A percentile compares a stretch with the other conserved stretches of the same genome.
These are phyloP conservation scores for Chlamydomonas sp. DNA, from an alignment of 139 green algal genomes.

Conservation along the genomic window DNA sequence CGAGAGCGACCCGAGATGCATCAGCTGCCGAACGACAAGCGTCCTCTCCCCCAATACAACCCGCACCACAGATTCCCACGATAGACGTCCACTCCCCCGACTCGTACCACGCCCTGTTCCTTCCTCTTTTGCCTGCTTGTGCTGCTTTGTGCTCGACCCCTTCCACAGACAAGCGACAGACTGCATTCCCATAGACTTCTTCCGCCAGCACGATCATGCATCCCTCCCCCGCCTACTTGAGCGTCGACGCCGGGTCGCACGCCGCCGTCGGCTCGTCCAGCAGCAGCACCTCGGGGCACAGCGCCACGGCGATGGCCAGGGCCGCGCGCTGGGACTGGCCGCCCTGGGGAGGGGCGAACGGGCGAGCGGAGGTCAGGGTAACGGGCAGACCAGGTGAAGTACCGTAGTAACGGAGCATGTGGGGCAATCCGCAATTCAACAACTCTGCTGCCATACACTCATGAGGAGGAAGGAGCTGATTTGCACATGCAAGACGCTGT, in stretches of 20 bases:
- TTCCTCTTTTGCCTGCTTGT: neutral
- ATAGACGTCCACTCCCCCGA: neutral
- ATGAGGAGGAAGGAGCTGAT: too few species aligned
- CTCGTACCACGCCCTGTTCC: neutral
- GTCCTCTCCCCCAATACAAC: neutral
- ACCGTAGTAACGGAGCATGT: too few species aligned
- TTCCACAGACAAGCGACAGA: neutral
- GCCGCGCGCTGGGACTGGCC: conserved; percentile 85
- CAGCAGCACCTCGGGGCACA: conserved; percentile 82
- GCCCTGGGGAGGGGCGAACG: conserved; percentile 52
- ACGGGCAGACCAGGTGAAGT: too few species aligned
- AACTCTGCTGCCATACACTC: too few species aligned
- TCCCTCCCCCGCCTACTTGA: conserved; percentile 27
- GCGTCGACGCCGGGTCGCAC: conserved; percentile 71
- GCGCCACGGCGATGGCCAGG: conserved; percentile 79
- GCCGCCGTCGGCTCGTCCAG: conserved; percentile 87
- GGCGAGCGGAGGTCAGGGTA: neutral
- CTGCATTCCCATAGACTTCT: neutral
- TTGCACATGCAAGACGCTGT: too few species aligned
- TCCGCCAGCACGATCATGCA: neutral
- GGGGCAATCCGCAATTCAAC: too few species aligned
- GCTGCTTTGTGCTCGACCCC: neutral
- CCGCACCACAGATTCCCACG: too few species aligned
- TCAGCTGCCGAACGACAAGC: too few species aligned
- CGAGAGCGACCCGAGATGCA: too few species aligned